Percentiles rank a stretch among this genome's conserved stretches.
Evolutionary conservation across 306 rosid genomes (phyloP).

Genomic region (Ormosia emarginata): DNA sequence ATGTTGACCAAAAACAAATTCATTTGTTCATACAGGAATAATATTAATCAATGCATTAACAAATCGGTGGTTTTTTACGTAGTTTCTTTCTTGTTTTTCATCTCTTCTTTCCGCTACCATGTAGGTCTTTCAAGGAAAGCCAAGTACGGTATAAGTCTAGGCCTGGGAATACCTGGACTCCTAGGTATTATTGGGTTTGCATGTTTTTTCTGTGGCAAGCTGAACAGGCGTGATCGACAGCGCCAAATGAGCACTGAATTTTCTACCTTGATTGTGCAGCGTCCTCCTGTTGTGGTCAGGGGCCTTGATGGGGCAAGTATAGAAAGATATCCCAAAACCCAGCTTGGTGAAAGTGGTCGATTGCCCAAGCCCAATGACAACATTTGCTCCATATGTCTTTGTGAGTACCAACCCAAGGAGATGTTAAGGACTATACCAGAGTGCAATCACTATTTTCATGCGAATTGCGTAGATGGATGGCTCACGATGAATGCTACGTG

Average conservation of each 20-base stretch:
- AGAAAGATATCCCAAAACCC: conserved; percentile 54
- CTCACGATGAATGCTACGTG: conserved; percentile 51
- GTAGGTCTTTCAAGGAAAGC: conserved; percentile 45
- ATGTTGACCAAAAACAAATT: no score
- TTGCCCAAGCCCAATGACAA: conserved; percentile 56
- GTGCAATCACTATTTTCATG: conserved; percentile 71
- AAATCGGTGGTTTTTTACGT: background rate
- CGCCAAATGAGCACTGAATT: background rate
- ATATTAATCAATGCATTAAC: no score
- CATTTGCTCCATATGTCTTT: conserved; percentile 60
- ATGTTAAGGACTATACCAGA: conserved; percentile 56
- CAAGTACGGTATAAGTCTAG: conserved; percentile 48
- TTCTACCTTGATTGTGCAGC: background rate
- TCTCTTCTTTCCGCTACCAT: background rate
- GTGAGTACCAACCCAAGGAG: conserved; percentile 67
- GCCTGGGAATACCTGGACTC: conserved; percentile 49
- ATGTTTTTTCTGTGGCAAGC: conserved; percentile 24
- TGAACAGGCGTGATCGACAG: background rate
- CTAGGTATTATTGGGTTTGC: conserved; percentile 34
- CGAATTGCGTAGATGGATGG: conserved; percentile 64
- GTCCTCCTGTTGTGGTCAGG: background rate
- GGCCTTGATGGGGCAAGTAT: conserved; percentile 60
- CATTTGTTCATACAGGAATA: no score
- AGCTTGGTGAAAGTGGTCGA: conserved; percentile 51
- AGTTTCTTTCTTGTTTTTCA: background rate